Evolutionary conservation across 768 basidiomycete genomes (phyloP), one percentile per base, ranked within the genome.

Genomic region (Boletus coccyginus): DNA sequence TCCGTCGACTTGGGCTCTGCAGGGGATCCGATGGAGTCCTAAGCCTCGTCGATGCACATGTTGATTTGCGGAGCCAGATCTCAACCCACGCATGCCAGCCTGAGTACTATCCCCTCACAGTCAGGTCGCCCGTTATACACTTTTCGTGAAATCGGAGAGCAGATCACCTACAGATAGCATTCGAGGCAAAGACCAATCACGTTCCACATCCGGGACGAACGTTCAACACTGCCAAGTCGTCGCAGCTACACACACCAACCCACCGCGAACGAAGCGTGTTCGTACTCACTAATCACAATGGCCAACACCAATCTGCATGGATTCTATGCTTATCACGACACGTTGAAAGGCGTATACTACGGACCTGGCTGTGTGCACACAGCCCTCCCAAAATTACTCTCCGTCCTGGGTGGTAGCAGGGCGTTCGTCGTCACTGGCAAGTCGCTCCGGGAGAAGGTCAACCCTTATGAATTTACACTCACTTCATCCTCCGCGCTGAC

Each of bases 391-490:
- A 81, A 80, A 64, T 70, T 91, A 14, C 73, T 90, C 55, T 60
- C 77, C 24, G 69, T 67, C 10, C 63, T 91, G 36, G 80, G 78
- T 24, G 81, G 76, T 31, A 83, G 77, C 66, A 88, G 82, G 69
- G 90, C 84, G 3, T 68, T 92, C 31, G 68, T 92, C 52, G 79
- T 92, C 45, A 92, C 90, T 3, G 89, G 90, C 31, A 85, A 74
- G 65, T 87, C 81, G 55, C 75, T 92, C 33, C 71, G 81, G 55
- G 73, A 81, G 24, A 90, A 90, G 82, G 88, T 69, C 45, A 35
- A 17, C 11, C 24, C 45, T 38, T 1, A 41, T 33, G 62, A 46
- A 32, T 50, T 21, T 45, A 29, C 36, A n/a, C 2, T 50, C 16
- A 12, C 43, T 40, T 19, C 19, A 19, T 35, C 41, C 35, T 24